Base-by-base conservation (phyloP, 495 filamentous ascomycete genomes). In the Tetracladium setigerum region DNA sequence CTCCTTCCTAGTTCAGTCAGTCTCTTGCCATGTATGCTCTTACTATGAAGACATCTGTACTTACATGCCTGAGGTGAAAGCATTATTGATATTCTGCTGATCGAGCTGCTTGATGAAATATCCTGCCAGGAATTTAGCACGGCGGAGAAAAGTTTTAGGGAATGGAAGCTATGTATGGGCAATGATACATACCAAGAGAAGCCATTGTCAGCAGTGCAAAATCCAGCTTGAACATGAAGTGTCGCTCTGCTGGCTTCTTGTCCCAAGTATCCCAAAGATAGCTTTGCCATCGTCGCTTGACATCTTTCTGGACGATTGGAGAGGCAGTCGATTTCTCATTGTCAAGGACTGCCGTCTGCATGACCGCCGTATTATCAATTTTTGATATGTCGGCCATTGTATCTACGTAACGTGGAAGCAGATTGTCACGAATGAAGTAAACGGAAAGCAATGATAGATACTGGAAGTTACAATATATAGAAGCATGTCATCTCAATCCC, bases 61-160 rank as follows among this genome's bases (percentile, higher is more conserved):
- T 36, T 44, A 44, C 51, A 54, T 55, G 13, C 52, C 52, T 14
- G 46, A 51, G 3, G 51, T 41, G 22, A 46, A 55, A 27, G 53
- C 53, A 35, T 55, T 55, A n/a, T 73, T 77, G 38, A 82, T 65
- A 42, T 81, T 81, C 4, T 71, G 53, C 42, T 79, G 79, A 47
- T 82, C 77, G 5, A 82, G 65, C 30, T 77, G 71, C 47, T 81
- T 82, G 60, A 78, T 73, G 47, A 82, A 80, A 53, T 81, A 82
- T 0, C 75, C 76, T 16, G 76, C 37, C 2, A 68, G n/a, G n/a
- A n/a, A n/a, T n/a, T n/a, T n/a, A n/a, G n/a, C n/a, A n/a, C n/a
- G n/a, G 19, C 19, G 24, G 13, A 44, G 41, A n/a, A 16, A 8
- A 15, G 10, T 24, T 12, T n/a, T 27, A 37, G 2, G 11, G 16